Evolutionary conservation across 805 yeast species (phyloP), one percentile per base, ranked within the genome.

Genomic region (Ogataea dorogensis): DNA sequence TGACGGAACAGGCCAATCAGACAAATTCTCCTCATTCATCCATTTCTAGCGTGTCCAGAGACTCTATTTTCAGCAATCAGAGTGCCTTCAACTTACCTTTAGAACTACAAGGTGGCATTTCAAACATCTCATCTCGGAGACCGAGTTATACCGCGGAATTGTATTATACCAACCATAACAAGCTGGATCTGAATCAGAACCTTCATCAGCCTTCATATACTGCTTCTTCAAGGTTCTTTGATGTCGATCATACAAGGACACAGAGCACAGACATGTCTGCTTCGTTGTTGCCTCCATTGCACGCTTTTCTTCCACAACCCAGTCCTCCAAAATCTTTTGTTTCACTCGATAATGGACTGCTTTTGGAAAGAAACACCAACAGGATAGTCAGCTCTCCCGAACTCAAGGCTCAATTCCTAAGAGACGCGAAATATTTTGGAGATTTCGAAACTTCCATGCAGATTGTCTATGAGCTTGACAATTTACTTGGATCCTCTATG

Each of bases 91-190:
- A 58, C 42, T 59, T 79, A 33, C 85, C 86, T 0, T 38, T 64
- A 5, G 84, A 79, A 47, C 63, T 79, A 24, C 83, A 78, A 55
- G 84, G 85, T 28, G 85, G 85, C 0, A 62, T 79, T 2, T 75
- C 76, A 18, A 76, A 66, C 38, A 77, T 79, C 27, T 71, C 75
- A 16, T 75, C 83, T 8, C 70, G 93, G 59, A 71, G 93, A 59
- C 87, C 89, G 10, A 74, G 82, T 36, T 82, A 78, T 53, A 79
- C 86, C 9, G 85, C 88, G 2, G 91, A 81, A 51, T 66, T 75
- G 40, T 73, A 79, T 17, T 60, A 74, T 55, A 42, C 50, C 4
- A 46, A 44, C 10, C 53, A 53, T 24, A 42, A 45, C 20, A 40
- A 42, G 29, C 36, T 48, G 24, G 56, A 54, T 18, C 46, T 40